A percentile compares a stretch with the other conserved stretches of the same genome.
phyloP scores from a whole-genome alignment of 768 basidiomycete genomes.

The Ramaria sp. region DNA sequence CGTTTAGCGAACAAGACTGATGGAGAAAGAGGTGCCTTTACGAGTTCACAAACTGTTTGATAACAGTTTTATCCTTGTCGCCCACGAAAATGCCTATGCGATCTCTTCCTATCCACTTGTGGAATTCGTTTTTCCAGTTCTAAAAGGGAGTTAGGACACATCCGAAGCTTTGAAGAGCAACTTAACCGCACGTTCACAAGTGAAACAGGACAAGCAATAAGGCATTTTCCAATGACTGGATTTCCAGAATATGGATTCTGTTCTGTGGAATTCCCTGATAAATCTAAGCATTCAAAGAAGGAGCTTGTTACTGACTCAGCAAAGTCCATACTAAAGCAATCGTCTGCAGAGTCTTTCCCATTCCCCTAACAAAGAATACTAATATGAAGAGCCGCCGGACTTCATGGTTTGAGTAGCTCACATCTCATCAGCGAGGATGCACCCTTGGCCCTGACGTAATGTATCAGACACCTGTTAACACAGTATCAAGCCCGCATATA shows the following conservation, averaged over 20 bases:
- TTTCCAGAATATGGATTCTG: slow-evolving; percentile 70
- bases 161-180: neutral
- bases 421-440: slow-evolving; percentile 97
- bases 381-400: slow-evolving; percentile 6
- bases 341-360: slow-evolving; percentile 96
- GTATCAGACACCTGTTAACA: neutral
- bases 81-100: slow-evolving; percentile 48
- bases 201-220: slow-evolving; percentile 93
- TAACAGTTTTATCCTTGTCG: slow-evolving; percentile 41
- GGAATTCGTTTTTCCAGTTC: slow-evolving; percentile 95
- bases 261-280: slow-evolving; percentile 31
- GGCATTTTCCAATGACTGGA: slow-evolving; percentile 60
- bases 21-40: slow-evolving; percentile 24
- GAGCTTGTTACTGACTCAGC: slow-evolving; percentile 48
- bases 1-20: neutral
- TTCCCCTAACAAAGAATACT: slow-evolving; percentile 48
- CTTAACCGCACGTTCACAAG: slow-evolving; percentile 54
- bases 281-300: neutral
- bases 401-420: slow-evolving; percentile 18
- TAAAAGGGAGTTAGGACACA: slow-evolving; percentile 20
- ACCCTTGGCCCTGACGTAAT: slow-evolving; percentile 55
- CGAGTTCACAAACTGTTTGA: slow-evolving; percentile 70
- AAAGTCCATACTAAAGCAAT: slow-evolving; percentile 91
- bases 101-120: slow-evolving; percentile 70
- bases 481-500: slow-evolving; percentile 8